Conservation (phyloP, 257 asterid genomes). For the Ballota nigra region DNA sequence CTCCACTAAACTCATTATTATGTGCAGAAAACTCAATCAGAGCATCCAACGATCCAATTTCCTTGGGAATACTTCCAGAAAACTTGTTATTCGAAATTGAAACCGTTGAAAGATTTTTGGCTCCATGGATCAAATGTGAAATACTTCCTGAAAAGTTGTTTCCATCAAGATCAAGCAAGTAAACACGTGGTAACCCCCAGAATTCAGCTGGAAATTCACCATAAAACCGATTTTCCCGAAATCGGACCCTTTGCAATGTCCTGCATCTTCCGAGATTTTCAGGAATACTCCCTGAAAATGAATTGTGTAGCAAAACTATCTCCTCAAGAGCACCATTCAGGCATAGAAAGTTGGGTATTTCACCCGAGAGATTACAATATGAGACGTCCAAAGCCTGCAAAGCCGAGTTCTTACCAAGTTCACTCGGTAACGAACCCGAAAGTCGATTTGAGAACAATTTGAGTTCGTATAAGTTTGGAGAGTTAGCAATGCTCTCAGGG, state of each 20-base stretch:
- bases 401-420: conserved; percentile 70
- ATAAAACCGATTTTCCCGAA: conserved; percentile 39
- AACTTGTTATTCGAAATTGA: conserved; percentile 50
- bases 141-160: conserved; percentile 65
- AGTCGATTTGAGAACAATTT: conserved; percentile 50
- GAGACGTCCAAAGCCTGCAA: conserved; percentile 55
- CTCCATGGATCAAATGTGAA: conserved; percentile 51
- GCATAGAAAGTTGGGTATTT: conserved; percentile 59
- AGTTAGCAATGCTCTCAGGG: conserved; percentile 62
- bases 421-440: conserved; percentile 55
- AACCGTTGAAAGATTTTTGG: conserved; percentile 51
- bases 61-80: conserved; percentile 60
- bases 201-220: conserved; percentile 64
- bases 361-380: conserved; percentile 44
- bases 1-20: conserved; percentile 51
- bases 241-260: conserved; percentile 53
- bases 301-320: conserved; percentile 42
- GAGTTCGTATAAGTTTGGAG: conserved; percentile 58
- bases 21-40: conserved; percentile 47
- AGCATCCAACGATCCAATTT: conserved; percentile 47
- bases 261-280: conserved; percentile 50
- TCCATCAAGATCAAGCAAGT: conserved; percentile 53
- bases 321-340: conserved; percentile 44
- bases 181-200: conserved; percentile 73
- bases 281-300: conserved; percentile 65